Percentiles rank a stretch among this genome's conserved stretches.
Conservation (phyloP, 202 grass and related monocot species). For the Panicum virgatum region DNA sequence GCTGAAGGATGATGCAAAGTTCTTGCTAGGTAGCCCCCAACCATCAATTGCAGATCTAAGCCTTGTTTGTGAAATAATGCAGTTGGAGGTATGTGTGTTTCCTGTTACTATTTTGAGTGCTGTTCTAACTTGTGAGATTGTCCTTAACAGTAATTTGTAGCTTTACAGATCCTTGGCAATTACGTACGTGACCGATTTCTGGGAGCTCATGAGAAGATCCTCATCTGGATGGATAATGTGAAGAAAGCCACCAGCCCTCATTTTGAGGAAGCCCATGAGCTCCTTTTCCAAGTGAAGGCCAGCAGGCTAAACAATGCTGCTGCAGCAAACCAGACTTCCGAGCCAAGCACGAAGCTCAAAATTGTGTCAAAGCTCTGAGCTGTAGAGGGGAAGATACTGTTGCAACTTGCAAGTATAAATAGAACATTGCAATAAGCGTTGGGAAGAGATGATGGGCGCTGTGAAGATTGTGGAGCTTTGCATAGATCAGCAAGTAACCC, state of each 20-base stretch:
- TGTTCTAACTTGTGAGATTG: not conserved
- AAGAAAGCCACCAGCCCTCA: slow-evolving; percentile 77
- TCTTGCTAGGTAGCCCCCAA: slow-evolving; percentile 67
- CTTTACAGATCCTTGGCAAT: slow-evolving; percentile 59
- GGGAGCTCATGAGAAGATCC: slow-evolving; percentile 57
- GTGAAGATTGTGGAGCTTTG: not conserved
- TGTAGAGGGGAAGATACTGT: not conserved
- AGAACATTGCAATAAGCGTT: not conserved
- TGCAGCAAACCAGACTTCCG: not conserved
- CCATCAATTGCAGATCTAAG: slow-evolving; percentile 86
- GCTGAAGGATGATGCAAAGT: slow-evolving; percentile 74
- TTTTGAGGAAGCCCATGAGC: slow-evolving; percentile 62
- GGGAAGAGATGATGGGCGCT: not conserved
- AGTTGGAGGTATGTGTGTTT: slow-evolving; percentile 65
- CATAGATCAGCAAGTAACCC: not conserved
- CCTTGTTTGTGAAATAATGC: slow-evolving; percentile 95
- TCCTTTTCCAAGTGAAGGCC: slow-evolving; percentile 58
- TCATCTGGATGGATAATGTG: slow-evolving; percentile 76
- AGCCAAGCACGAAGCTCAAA: slow-evolving; percentile 26
- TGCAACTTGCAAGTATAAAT: not conserved
- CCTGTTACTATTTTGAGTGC: not conserved
- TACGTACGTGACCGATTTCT: slow-evolving; percentile 54
- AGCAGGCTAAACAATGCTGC: slow-evolving; percentile 16
- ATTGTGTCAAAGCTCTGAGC: slow-evolving; percentile 48
- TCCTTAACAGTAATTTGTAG: not conserved